Percentiles rank a stretch among this genome's conserved stretches.
These are phyloP conservation scores for Vigna reflexopilosa DNA, from an alignment of 306 rosid genomes.

Conservation along the genomic window DNA sequence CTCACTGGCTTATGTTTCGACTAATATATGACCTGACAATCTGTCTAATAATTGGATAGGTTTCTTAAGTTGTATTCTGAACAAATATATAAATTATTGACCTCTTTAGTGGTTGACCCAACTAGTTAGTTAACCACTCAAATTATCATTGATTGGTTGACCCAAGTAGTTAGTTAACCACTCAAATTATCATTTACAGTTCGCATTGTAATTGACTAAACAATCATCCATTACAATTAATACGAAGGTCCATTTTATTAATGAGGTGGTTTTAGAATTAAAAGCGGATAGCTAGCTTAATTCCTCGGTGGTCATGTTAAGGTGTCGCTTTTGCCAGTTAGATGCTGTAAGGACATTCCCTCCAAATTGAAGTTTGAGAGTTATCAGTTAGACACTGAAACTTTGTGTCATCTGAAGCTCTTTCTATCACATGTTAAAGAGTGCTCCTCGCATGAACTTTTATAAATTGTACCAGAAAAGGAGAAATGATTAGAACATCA, in stretches of 20 bases:
- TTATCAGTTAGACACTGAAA: constrained; percentile 33
- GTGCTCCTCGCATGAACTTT: not conserved
- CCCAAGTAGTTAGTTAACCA: too few relatives aligned
- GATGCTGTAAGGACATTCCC: constrained; percentile 57
- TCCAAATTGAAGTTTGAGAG: constrained; percentile 39
- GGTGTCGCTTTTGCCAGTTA: constrained; percentile 38
- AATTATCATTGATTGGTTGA: too few relatives aligned
- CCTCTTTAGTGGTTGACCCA: too few relatives aligned
- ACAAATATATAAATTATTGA: too few relatives aligned
- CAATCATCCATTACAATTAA: not conserved
- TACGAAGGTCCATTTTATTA: constrained; percentile 51
- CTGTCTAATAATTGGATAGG: too few relatives aligned
- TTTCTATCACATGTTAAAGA: constrained; percentile 10
- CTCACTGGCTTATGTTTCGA: rapidly evolving
- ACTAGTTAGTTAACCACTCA: too few relatives aligned
- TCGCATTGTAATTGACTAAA: too few relatives aligned
- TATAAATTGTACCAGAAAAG: constrained; percentile 8
- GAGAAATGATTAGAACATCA: not conserved
- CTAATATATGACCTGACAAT: too few relatives aligned
- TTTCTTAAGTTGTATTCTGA: too few relatives aligned
- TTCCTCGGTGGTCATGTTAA: constrained; percentile 42
- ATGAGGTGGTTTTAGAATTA: constrained; percentile 53
- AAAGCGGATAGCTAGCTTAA: constrained; percentile 42
- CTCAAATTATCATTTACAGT: too few relatives aligned
- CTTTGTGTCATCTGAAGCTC: constrained; percentile 39